Evolutionary conservation across 495 filamentous ascomycete genomes (phyloP).

Genomic region (Pyrenula aspistea): DNA sequence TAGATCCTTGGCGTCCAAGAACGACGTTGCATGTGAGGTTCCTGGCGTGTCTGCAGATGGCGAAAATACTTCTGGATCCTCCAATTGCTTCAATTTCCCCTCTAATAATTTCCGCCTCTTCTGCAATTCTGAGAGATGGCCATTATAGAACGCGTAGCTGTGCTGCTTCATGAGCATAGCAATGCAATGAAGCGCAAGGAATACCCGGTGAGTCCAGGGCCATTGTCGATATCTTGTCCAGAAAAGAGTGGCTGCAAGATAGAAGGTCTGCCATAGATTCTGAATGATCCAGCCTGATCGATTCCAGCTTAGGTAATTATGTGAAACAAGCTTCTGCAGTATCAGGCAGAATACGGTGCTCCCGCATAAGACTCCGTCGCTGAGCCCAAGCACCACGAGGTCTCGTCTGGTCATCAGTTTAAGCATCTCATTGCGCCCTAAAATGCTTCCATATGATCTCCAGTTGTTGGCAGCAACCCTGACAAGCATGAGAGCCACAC

Average conservation of each 20-base stretch:
- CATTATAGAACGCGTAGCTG: constrained; percentile 66
- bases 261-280: constrained; percentile 53
- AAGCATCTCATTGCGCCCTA: constrained; percentile 58
- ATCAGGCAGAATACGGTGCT: constrained; percentile 44
- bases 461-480: constrained; percentile 56
- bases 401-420: constrained; percentile 54
- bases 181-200: constrained; percentile 58
- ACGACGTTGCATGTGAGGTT: constrained; percentile 19
- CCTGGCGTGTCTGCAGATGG: constrained; percentile 22
- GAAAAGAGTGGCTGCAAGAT: constrained; percentile 42
- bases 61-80: constrained; percentile 14
- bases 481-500: constrained; percentile 46
- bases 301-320: constrained; percentile 50
- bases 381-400: constrained; percentile 47
- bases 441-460: constrained; percentile 42
- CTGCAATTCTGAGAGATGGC: constrained; percentile 51
- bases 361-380: constrained; percentile 55
- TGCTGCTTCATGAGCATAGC: constrained; percentile 74
- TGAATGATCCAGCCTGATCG: constrained; percentile 56
- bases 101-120: constrained; percentile 30
- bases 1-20: constrained; percentile 24
- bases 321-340: constrained; percentile 42
- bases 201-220: constrained; percentile 66
- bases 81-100: constrained; percentile 29
- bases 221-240: constrained; percentile 55